Conservation (phyloP, 257 asterid genomes). For the Nyctanthes arbortristis region DNA sequence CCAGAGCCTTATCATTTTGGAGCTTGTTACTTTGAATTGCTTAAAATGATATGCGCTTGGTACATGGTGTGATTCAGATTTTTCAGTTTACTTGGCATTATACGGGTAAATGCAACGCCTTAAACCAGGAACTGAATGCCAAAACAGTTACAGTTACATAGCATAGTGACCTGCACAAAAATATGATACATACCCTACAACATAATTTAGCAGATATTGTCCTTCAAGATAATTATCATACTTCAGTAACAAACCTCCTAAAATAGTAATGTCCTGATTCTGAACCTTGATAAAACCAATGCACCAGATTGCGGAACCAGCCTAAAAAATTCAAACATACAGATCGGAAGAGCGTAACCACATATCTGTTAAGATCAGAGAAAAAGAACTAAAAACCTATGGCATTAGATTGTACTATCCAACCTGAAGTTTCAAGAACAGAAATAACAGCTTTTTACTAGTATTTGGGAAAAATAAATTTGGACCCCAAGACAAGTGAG, state of each 20-base stretch:
- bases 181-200: neutral
- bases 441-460: neutral
- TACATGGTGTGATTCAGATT: neutral
- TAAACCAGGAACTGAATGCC: neutral
- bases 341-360: too few relatives aligned
- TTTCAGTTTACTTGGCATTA: neutral
- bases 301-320: constrained; percentile 78
- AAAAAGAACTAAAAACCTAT: neutral
- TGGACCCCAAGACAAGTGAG: constrained; percentile 13
- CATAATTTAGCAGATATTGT: constrained; percentile 9
- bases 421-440: neutral
- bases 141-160: neutral
- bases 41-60: neutral
- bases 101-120: neutral
- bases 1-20: neutral
- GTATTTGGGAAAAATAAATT: neutral
- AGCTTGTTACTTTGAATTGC: neutral
- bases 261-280: constrained; percentile 62
- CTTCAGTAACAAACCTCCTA: constrained; percentile 69
- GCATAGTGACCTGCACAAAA: neutral
- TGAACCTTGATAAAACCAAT: constrained; percentile 65
- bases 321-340: constrained; percentile 54
- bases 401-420: neutral
- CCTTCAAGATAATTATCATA: neutral
- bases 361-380: neutral